A percentile compares a stretch with the other conserved stretches of the same genome.
Conservation (phyloP, 371 early-diverging fungal species). For the Zychaea mexicana region DNA sequence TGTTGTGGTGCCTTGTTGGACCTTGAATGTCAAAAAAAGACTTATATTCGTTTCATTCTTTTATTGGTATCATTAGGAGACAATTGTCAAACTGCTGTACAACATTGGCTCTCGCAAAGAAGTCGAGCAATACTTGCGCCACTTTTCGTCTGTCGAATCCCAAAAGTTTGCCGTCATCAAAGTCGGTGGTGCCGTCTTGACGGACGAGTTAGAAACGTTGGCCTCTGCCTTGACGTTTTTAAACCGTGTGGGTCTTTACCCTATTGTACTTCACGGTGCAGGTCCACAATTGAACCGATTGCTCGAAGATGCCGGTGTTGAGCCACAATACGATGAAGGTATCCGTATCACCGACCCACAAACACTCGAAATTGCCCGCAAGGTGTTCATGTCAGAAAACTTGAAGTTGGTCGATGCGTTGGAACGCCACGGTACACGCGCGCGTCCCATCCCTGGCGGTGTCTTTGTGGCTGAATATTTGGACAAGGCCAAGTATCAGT, state of each 20-base stretch:
- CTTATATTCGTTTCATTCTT: background rate
- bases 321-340: constrained; percentile 93
- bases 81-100: constrained; percentile 94
- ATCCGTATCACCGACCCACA: constrained; percentile 93
- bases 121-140: constrained; percentile 95
- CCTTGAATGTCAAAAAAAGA: background rate
- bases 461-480: constrained; percentile 95
- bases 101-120: constrained; percentile 98
- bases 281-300: constrained; percentile 94
- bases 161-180: constrained; percentile 99
- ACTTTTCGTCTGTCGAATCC: constrained; percentile 95
- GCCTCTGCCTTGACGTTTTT: constrained; percentile 94
- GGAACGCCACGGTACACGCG: constrained; percentile 91
- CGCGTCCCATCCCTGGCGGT: constrained; percentile 92
- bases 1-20: background rate
- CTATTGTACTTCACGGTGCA: constrained; percentile 97
- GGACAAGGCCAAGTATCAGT: constrained; percentile 89
- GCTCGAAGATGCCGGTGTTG: constrained; percentile 85
- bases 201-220: constrained; percentile 93
- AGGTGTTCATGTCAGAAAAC: constrained; percentile 92
- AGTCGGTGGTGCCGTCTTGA: constrained; percentile 96
- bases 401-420: constrained; percentile 94
- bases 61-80: constrained; percentile 69
- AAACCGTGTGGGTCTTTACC: constrained; percentile 95
- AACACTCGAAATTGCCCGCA: constrained; percentile 90